Evolutionary conservation across 2,329 filamentous ascomycete genomes (phyloP).

Genomic region (Diplodia scrobiculata): DNA sequence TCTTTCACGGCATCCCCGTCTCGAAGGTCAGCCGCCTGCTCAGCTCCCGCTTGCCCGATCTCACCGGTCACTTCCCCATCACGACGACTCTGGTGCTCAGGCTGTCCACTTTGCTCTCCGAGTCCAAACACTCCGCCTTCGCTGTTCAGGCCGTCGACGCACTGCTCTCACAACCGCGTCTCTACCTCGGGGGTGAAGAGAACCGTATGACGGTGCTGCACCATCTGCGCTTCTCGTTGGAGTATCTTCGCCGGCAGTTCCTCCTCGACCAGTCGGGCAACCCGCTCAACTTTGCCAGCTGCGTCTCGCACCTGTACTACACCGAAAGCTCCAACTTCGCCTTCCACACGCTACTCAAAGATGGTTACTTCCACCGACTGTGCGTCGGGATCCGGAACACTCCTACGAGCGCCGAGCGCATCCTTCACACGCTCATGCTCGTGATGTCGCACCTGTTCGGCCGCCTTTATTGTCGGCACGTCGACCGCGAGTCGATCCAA

Average conservation of each 20-base stretch:
- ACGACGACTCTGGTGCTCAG: constrained; percentile 72
- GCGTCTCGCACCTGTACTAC: constrained; percentile 73
- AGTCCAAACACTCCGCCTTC: constrained; percentile 64
- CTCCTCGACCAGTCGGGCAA: constrained; percentile 63
- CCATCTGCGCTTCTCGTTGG: constrained; percentile 77
- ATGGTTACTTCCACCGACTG: constrained; percentile 68
- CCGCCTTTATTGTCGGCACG: constrained; percentile 56
- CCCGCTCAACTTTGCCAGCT: constrained; percentile 71
- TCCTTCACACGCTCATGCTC: constrained; percentile 64
- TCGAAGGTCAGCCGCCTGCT: constrained; percentile 68
- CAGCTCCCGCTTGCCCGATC: constrained; percentile 70
- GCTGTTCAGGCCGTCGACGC: constrained; percentile 65
- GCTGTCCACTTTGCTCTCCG: constrained; percentile 66
- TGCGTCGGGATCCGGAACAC: constrained; percentile 60
- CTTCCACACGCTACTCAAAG: constrained; percentile 72
- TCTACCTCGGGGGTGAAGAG: constrained; percentile 70
- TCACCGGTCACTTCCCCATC: constrained; percentile 76
- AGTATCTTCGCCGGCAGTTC: constrained; percentile 71
- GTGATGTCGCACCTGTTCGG: constrained; percentile 72
- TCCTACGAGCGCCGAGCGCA: constrained; percentile 51
- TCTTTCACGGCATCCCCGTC: constrained; percentile 68
- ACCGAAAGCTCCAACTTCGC: constrained; percentile 75
- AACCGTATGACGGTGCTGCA: constrained; percentile 71
- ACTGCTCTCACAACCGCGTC: constrained; percentile 67
- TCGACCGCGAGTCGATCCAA: constrained; percentile 52